Conservation (phyloP, 768 basidiomycete species). For the Cyathus striatus region DNA sequence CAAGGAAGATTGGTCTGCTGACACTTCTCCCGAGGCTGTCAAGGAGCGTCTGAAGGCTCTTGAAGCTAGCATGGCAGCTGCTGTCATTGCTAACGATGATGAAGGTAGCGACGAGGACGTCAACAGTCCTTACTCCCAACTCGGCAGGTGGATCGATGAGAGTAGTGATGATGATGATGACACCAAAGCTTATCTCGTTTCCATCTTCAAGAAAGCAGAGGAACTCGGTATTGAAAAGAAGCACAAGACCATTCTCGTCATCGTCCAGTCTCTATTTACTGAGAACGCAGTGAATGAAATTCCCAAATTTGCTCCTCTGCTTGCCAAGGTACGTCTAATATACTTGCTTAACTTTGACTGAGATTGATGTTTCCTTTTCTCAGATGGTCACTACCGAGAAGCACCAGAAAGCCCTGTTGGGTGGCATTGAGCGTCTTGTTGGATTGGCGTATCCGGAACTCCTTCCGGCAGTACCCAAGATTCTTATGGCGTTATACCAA, state of each 20-base stretch:
- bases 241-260: slow-evolving; percentile 80
- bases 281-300: slow-evolving; percentile 65
- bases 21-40: slow-evolving; percentile 87
- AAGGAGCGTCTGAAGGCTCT: slow-evolving; percentile 74
- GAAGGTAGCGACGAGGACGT: slow-evolving; percentile 85
- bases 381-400: slow-evolving; percentile 91
- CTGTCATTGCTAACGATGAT: slow-evolving; percentile 63
- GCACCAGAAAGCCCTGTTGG: slow-evolving; percentile 90
- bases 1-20: slow-evolving; percentile 87
- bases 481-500: slow-evolving; percentile 93
- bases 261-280: slow-evolving; percentile 83
- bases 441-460: slow-evolving; percentile 74
- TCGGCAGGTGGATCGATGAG: slow-evolving; percentile 84
- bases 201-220: slow-evolving; percentile 84
- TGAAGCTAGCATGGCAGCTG: slow-evolving; percentile 49
- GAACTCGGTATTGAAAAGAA: slow-evolving; percentile 93
- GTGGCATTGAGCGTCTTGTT: slow-evolving; percentile 84
- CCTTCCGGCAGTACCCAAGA: slow-evolving; percentile 72
- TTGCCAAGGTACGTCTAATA: slow-evolving; percentile 60
- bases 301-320: slow-evolving; percentile 56
- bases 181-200: slow-evolving; percentile 48
- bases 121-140: slow-evolving; percentile 80
- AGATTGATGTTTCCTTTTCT: background rate
- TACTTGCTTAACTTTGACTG: background rate
- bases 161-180: slow-evolving; percentile 46